Base-by-base conservation (phyloP, 1,284 basidiomycete species). In the Cutaneotrichosporon cavernicola region DNA sequence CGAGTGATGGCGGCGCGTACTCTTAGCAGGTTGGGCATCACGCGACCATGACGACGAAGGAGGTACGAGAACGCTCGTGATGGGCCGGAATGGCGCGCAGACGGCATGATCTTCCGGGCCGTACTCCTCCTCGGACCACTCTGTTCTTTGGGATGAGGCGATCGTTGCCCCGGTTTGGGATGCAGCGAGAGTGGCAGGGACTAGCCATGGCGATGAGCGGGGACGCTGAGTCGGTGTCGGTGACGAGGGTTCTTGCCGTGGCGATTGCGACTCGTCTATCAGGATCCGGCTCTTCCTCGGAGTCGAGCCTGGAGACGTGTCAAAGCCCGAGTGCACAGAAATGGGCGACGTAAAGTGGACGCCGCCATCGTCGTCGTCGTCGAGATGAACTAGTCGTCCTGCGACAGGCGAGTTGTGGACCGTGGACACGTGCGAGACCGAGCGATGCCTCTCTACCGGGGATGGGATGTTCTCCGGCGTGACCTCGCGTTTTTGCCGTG, bases 391-490 rank as follows among this genome's bases (percentile, higher is more conserved):
- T 47, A 46, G 26, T 34, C 9, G 49, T 36, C 18, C 43, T 46
- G 43, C 18, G 18, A 31, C 11, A 5, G 58, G 61, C 21, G 51
- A 52, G 36, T 51, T 30, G 10, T 40, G 47, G 9, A 66, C 32
- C 0, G 68, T 65, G 2, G 69, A 70, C 7, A 68, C 50, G 4
- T 69, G 70, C 5, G 72, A 71, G 9, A 68, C 65, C 1, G 70
- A 72, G 16, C 70, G 60, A 11, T 47, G 38, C 11, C 21, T 30
- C 31, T 53, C 65, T 0, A 67, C 59, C 13, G 63, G 57, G 8
- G 56, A 63, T 9, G 64, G 63, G 32, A 64, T 55, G 58, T 59
- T 56, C 32, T 60, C 67, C 0, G 68, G 70, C 0, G 56, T 63
- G 32, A 55, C 55, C 2, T 60, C 62, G 7, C 58, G 56, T 5